These are phyloP conservation scores for Epichloe sylvatica DNA, from an alignment of 2,329 filamentous ascomycete species.

Conservation along the genomic window DNA sequence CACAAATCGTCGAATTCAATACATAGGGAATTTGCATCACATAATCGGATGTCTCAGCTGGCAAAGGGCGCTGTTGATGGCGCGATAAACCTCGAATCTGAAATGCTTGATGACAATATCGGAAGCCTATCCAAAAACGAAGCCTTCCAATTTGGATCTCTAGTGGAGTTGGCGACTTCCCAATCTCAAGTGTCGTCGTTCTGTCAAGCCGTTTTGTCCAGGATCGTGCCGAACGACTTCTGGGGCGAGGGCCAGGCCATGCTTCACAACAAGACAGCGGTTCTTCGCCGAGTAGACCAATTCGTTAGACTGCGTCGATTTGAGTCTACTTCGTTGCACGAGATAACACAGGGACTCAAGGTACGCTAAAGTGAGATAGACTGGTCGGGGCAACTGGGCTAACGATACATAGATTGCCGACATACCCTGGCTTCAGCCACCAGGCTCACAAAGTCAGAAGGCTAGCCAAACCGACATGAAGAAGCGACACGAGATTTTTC, in stretches of 20 bases:
- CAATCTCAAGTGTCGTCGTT: slow-evolving; percentile 65
- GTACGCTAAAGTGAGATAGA: slow-evolving; percentile 26
- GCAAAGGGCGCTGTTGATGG: neutral
- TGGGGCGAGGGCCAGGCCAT: slow-evolving; percentile 50
- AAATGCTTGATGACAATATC: neutral
- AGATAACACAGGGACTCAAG: slow-evolving; percentile 62
- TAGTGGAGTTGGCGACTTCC: slow-evolving; percentile 57
- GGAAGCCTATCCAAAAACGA: neutral
- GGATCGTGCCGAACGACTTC: slow-evolving; percentile 59
- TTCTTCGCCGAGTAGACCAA: slow-evolving; percentile 57
- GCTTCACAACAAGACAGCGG: slow-evolving; percentile 42
- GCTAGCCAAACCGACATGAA: slow-evolving; percentile 55
- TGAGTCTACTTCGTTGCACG: slow-evolving; percentile 67
- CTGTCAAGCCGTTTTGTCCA: slow-evolving; percentile 61
- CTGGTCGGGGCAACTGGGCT: neutral
- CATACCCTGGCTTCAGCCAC: slow-evolving; percentile 59
- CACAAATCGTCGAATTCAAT: neutral
- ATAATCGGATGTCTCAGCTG: neutral
- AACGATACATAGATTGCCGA: slow-evolving; percentile 39
- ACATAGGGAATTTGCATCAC: neutral
- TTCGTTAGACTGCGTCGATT: slow-evolving; percentile 70
- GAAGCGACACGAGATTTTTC: slow-evolving; percentile 67
- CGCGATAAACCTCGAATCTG: neutral
- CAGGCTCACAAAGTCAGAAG: slow-evolving; percentile 33
- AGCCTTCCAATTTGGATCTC: slow-evolving; percentile 17